These are phyloP conservation scores for Phialemoniopsis sp. DNA, from an alignment of 2,329 filamentous ascomycete species.

Conservation along the genomic window DNA sequence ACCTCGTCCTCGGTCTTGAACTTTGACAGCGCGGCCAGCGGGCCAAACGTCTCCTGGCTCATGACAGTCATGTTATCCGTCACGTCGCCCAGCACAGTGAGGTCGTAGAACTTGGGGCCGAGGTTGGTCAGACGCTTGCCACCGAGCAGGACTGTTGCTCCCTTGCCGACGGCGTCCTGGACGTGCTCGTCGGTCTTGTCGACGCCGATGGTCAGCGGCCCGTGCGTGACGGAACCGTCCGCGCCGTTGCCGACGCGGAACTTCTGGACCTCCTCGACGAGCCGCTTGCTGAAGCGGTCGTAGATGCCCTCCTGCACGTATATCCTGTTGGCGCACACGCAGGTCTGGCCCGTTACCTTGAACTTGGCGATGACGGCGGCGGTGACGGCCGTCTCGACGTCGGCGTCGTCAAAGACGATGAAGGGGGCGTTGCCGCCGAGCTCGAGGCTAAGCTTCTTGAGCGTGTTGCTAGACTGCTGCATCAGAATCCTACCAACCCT, in stretches of 20 bases:
- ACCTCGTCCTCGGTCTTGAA: constrained; percentile 26
- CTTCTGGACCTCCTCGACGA: constrained; percentile 8
- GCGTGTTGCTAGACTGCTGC: constrained; percentile 48
- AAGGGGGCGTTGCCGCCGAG: constrained; percentile 62
- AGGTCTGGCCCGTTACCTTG: constrained; percentile 50
- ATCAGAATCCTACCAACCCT: constrained; percentile 56
- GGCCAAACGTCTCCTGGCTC: constrained; percentile 15
- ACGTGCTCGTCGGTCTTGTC: constrained; percentile 12
- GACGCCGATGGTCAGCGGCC: constrained; percentile 13
- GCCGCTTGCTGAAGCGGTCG: constrained; percentile 10
- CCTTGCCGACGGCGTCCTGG: constrained; percentile 10
- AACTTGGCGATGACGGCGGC: constrained; percentile 36
- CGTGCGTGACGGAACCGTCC: constrained; percentile 7
- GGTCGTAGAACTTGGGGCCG: constrained; percentile 71
- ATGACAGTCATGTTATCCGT: constrained; percentile 10
- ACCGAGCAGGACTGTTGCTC: constrained; percentile 11
- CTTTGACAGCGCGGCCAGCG: constrained; percentile 9
- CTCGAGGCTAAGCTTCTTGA: constrained; percentile 63
- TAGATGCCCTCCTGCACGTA: constrained; percentile 13
- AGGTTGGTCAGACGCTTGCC: no score
- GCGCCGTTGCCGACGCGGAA: constrained; percentile 8
- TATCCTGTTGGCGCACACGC: constrained; percentile 41
- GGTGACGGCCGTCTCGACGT: constrained; percentile 52
- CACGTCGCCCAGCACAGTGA: constrained; percentile 63
- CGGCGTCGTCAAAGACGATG: constrained; percentile 59